These are phyloP conservation scores for Termitomyces sp. DNA, from an alignment of 1,284 basidiomycete genomes.

Conservation along the genomic window DNA sequence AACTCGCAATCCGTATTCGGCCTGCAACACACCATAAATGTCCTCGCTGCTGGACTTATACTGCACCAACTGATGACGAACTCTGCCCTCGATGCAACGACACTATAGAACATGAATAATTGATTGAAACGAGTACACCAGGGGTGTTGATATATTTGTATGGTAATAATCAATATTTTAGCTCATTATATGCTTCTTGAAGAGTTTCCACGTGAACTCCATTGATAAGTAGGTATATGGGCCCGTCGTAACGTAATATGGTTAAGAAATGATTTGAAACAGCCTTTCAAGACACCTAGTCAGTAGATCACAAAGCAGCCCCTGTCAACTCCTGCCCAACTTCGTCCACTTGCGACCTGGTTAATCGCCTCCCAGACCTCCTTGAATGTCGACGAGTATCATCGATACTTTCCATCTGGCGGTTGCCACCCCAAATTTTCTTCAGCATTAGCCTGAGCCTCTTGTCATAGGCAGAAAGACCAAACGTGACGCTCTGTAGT, in stretches of 20 bases:
- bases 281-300: background rate
- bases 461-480: constrained; percentile 13
- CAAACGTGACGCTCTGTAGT: constrained; percentile 12
- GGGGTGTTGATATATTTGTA: constrained; percentile 2
- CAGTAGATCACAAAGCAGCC: background rate
- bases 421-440: constrained; percentile 13
- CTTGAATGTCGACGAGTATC: constrained; percentile 8
- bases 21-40: constrained; percentile 60
- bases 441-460: constrained; percentile 12
- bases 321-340: background rate
- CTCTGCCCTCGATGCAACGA: constrained; percentile 59
- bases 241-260: background rate
- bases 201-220: background rate
- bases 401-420: background rate
- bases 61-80: constrained; percentile 36
- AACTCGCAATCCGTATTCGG: constrained; percentile 43
- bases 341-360: constrained; percentile 14
- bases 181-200: background rate
- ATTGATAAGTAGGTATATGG: background rate
- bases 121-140: background rate
- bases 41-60: constrained; percentile 77
- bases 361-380: constrained; percentile 12
- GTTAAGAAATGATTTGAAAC: background rate
- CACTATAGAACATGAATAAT: constrained; percentile 20
- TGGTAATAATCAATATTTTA: constrained; percentile 12